These are phyloP conservation scores for Zalaria obscura DNA, from an alignment of 2,329 filamentous ascomycete genomes.

Conservation along the genomic window DNA sequence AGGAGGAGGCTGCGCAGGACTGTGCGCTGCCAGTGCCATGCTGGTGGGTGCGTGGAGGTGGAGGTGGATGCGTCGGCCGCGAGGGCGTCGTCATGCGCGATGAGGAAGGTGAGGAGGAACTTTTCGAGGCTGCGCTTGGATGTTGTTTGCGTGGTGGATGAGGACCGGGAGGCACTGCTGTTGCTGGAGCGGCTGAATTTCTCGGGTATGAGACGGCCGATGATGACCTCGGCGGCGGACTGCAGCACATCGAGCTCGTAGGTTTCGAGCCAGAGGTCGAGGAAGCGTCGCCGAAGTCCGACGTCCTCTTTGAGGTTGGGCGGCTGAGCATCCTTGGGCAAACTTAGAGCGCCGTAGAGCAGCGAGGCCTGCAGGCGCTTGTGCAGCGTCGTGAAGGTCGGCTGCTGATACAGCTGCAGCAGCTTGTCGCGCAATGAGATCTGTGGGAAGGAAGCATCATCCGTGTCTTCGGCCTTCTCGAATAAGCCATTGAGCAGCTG, in stretches of 20 bases:
- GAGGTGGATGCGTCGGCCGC: not conserved
- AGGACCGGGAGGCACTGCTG: not conserved
- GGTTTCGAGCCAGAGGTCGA: conserved; percentile 42
- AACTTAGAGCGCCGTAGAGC: conserved; percentile 40
- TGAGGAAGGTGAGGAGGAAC: conserved; percentile 43
- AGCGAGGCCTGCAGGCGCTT: conserved; percentile 45
- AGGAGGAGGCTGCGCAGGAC: conserved; percentile 46
- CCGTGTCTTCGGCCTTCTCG: conserved; percentile 21
- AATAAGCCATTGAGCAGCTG: conserved; percentile 46
- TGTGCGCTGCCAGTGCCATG: conserved; percentile 40
- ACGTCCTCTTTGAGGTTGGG: conserved; percentile 38
- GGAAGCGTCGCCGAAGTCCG: conserved; percentile 41
- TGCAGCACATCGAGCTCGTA: conserved; percentile 39
- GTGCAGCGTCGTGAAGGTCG: conserved; percentile 35
- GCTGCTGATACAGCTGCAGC: conserved; percentile 39
- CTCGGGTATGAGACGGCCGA: conserved; percentile 32
- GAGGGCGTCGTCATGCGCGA: conserved; percentile 43
- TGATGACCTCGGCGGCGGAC: conserved; percentile 42
- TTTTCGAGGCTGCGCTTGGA: conserved; percentile 20
- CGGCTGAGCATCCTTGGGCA: conserved; percentile 37
- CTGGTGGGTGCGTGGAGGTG: conserved; percentile 10
- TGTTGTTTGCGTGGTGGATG: conserved; percentile 6
- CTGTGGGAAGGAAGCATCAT: not conserved
- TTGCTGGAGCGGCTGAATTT: not conserved
- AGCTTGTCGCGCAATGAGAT: conserved; percentile 30